Conservation (phyloP, 2,329 filamentous ascomycete genomes). For the Fusarium sp. region DNA sequence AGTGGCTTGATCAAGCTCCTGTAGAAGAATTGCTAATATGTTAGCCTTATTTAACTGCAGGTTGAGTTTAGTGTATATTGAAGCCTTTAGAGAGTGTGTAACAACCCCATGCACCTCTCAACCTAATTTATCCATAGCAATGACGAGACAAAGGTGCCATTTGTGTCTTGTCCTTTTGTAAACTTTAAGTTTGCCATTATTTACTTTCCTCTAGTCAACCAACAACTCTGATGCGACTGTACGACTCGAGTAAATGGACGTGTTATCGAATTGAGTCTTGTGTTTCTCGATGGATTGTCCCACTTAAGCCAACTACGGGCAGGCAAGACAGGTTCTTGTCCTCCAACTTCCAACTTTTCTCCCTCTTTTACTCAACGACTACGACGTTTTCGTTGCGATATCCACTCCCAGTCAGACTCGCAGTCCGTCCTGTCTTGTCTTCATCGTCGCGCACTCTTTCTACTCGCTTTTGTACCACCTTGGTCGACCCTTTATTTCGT, state of each 20-base stretch:
- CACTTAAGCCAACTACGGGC: conserved; percentile 25
- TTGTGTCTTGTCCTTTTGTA: not conserved
- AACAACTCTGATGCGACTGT: not conserved
- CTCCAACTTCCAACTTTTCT: conserved; percentile 37
- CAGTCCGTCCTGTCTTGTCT: not conserved
- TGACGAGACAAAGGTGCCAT: not conserved
- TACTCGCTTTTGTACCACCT: conserved; percentile 8
- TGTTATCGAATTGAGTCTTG: conserved; percentile 17
- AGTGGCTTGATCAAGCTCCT: conserved; percentile 13
- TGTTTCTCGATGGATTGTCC: conserved; percentile 16
- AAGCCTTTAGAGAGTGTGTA: conserved; percentile 17
- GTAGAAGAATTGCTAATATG: not conserved
- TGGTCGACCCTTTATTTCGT: conserved; percentile 20
- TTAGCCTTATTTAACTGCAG: conserved; percentile 6
- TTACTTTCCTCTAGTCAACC: conserved; percentile 34
- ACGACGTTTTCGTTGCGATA: conserved; percentile 1
- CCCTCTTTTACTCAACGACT: conserved; percentile 5
- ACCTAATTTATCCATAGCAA: not conserved
- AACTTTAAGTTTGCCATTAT: conserved; percentile 28
- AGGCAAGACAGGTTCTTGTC: not conserved
- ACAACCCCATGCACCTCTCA: not conserved
- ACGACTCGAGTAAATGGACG: conserved; percentile 1
- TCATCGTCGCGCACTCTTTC: not conserved
- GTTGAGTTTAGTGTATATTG: conserved; percentile 27
- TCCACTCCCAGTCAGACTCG: conserved; percentile 6